Conservation (phyloP, 306 rosid genomes). For the Acacia melanoxylon region DNA sequence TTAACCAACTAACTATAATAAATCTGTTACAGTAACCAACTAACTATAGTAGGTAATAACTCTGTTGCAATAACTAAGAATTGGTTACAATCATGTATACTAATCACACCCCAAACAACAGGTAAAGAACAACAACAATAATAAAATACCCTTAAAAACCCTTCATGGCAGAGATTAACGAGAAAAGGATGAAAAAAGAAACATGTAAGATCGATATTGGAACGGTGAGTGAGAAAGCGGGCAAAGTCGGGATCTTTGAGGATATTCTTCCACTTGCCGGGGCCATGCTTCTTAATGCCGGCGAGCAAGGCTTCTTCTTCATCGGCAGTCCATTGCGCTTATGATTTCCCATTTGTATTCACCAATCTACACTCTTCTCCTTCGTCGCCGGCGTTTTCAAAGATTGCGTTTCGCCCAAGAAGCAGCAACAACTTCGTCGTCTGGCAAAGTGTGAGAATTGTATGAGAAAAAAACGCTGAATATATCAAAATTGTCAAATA, state of each 20-base stretch:
- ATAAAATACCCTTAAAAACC: constrained; percentile 25
- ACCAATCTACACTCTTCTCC: not conserved
- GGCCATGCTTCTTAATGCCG: constrained; percentile 69
- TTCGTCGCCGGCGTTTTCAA: not conserved
- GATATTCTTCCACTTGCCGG: constrained; percentile 75
- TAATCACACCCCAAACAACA: not conserved
- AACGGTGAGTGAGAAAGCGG: constrained; percentile 50
- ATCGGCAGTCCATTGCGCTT: constrained; percentile 73
- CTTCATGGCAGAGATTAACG: not conserved
- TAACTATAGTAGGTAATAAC: too few species aligned
- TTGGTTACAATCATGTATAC: too few species aligned
- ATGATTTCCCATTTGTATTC: constrained; percentile 58
- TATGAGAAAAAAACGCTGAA: too few species aligned
- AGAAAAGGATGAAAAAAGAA: not conserved
- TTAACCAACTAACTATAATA: too few species aligned
- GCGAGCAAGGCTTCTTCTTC: constrained; percentile 66
- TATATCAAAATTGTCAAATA: too few species aligned
- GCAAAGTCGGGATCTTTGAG: constrained; percentile 59
- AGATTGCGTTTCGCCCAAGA: not conserved
- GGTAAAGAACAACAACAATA: not conserved
- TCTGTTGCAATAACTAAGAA: too few species aligned
- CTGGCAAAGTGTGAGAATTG: not conserved
- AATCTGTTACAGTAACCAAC: too few species aligned
- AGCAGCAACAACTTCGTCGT: not conserved
- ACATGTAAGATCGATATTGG: constrained; percentile 86